Evolutionary conservation across 1,139 yeast species (phyloP), one percentile per base, ranked within the genome.

Genomic region (Suhomyces anneliseae): DNA sequence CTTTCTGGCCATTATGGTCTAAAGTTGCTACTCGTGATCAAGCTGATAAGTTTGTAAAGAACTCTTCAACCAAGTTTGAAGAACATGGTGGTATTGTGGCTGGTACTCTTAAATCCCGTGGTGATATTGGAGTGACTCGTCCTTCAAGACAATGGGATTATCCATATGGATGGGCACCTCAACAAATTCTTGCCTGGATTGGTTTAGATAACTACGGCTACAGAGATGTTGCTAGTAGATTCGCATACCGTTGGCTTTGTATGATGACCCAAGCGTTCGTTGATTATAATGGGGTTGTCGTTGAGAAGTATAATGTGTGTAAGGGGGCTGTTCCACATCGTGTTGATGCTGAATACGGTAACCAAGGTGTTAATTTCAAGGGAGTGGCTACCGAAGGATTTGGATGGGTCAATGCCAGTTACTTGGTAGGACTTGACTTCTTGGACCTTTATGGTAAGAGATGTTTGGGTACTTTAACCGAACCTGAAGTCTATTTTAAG

Each of bases 121-220:
- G 97, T 27, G 82, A 73, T 14, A 72, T 87, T 31, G 82, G 87
- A 2, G 66, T 88, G 31, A 73, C 79, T 44, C 74, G 92, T 56
- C 97, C 96, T 26, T 83, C 88, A 33, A 79, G 98, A 65, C 99
- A 93, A 70, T 93, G 99, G 99, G 99, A 93, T 65, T 93, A 85
- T 64, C 99, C 99, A 7, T 90, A 75, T 61, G 99, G 98, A 6
- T 93, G 99, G 99, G 97, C 99, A 0, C 99, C 99, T 2, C 99
- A 95, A 65, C 99, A 93, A 65, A 89, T 93, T 19, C 69, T 93
- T 46, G 95, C 96, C 0, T 93, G 99, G 99, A 80, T 80, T 39
- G 99, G 98, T 0, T 73, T 93, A 36, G 62, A 66, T 33, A 81
- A 85, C 47, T 93, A 93, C 62, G 95, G 95, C 0, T 89, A 76